Evolutionary conservation across 129 eudicot species (phyloP).

Genomic region (Pittosporum tobira): DNA sequence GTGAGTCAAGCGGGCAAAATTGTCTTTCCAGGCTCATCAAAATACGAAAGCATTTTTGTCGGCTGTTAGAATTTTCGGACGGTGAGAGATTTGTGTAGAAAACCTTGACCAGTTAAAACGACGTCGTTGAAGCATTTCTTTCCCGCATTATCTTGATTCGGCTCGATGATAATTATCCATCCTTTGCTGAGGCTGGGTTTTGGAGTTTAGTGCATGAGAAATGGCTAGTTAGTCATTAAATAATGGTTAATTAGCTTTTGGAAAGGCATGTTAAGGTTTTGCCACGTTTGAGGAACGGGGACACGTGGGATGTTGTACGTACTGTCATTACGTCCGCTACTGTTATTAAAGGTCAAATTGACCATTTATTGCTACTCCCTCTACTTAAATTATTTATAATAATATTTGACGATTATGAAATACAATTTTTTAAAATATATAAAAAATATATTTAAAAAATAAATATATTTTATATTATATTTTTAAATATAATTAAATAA

Average conservation of each 20-base stretch:
- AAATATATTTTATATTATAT: too few species aligned
- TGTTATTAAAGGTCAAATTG: neutral
- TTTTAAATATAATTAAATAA: too few species aligned
- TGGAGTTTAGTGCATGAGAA: constrained; percentile 9
- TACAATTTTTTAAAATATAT: too few species aligned
- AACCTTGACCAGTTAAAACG: neutral
- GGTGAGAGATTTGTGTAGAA: neutral
- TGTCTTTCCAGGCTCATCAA: neutral
- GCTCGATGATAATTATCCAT: neutral
- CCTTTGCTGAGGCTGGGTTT: neutral
- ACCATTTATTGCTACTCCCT: neutral
- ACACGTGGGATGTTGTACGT: neutral
- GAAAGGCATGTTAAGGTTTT: neutral
- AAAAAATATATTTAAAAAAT: too few species aligned
- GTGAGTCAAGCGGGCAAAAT: neutral
- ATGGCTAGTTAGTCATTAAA: neutral
- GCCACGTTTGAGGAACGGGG: neutral
- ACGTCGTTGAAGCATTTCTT: too few species aligned
- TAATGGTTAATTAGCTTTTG: neutral
- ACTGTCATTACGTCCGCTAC: neutral
- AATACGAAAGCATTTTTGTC: neutral
- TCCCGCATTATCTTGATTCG: neutral
- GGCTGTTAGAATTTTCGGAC: neutral
- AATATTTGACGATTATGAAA: too few species aligned
- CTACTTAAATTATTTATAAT: too few species aligned